These are phyloP conservation scores for Candida freyschussii DNA, from an alignment of 1,139 yeast species.

Conservation along the genomic window DNA sequence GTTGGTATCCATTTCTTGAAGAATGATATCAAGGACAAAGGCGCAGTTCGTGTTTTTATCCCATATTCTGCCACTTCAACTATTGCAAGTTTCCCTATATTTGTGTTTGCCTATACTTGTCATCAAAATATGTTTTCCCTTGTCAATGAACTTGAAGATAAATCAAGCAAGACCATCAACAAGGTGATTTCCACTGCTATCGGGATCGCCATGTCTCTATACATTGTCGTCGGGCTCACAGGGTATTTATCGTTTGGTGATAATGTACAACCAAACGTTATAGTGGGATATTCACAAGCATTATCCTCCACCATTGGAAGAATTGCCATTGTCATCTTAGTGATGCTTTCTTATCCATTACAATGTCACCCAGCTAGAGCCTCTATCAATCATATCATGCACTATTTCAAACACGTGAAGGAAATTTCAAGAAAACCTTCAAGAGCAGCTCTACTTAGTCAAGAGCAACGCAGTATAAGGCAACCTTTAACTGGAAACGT, in stretches of 20 bases:
- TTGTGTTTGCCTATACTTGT: constrained; percentile 77
- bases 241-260: constrained; percentile 73
- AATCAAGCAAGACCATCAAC: constrained; percentile 49
- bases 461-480: constrained; percentile 6
- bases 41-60: constrained; percentile 32
- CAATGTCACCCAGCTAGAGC: constrained; percentile 80
- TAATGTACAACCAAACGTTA: constrained; percentile 59
- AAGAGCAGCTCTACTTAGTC: constrained; percentile 13
- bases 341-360: constrained; percentile 63
- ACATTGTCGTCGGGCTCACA: constrained; percentile 56
- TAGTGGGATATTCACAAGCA: constrained; percentile 64
- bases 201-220: constrained; percentile 51
- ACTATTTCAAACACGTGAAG: constrained; percentile 31
- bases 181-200: constrained; percentile 54
- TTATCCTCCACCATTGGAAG: constrained; percentile 61
- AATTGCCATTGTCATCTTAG: constrained; percentile 64
- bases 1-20: constrained; percentile 53
- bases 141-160: constrained; percentile 58
- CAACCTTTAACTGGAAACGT: constrained; percentile 8
- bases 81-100: constrained; percentile 57
- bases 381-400: constrained; percentile 63
- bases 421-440: constrained; percentile 20
- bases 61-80: constrained; percentile 35
- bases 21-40: constrained; percentile 36
- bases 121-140: constrained; percentile 79